These are phyloP conservation scores for Naganishia antarctica DNA, from an alignment of 768 basidiomycete genomes.

Conservation along the genomic window DNA sequence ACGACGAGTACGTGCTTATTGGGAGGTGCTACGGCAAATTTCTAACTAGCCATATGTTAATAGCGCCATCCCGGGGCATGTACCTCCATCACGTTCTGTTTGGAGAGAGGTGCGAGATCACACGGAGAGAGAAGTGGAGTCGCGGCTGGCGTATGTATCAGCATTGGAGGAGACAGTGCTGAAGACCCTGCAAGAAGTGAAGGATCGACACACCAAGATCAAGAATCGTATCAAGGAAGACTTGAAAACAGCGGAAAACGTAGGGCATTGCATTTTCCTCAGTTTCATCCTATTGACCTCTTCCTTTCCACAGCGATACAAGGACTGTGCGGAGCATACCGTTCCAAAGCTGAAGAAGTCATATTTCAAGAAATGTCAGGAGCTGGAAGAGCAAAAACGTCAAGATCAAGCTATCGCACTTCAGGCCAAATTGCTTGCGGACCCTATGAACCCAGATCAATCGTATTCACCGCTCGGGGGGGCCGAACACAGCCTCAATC, in stretches of 20 bases:
- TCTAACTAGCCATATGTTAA: not conserved
- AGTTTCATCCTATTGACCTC: not conserved
- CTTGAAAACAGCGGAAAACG: slow-evolving; percentile 65
- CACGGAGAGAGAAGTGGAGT: slow-evolving; percentile 77
- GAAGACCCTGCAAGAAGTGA: slow-evolving; percentile 61
- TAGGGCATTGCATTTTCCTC: slow-evolving; percentile 15
- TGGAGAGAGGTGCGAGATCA: slow-evolving; percentile 84
- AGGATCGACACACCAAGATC: slow-evolving; percentile 87
- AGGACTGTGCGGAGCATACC: slow-evolving; percentile 72
- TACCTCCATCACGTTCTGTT: slow-evolving; percentile 57
- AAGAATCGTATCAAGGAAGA: slow-evolving; percentile 87
- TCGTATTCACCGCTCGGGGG: slow-evolving; percentile 19
- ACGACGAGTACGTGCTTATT: slow-evolving; percentile 54
- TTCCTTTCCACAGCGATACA: slow-evolving; percentile 56
- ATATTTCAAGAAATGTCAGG: slow-evolving; percentile 78
- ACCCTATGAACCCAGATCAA: slow-evolving; percentile 23
- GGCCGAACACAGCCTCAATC: not conserved
- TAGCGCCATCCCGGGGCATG: slow-evolving; percentile 58
- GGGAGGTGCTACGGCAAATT: not conserved
- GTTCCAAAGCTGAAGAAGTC: slow-evolving; percentile 73
- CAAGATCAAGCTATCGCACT: slow-evolving; percentile 47
- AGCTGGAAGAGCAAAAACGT: slow-evolving; percentile 59
- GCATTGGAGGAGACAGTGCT: slow-evolving; percentile 71
- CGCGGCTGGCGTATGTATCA: slow-evolving; percentile 69
- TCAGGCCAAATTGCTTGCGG: slow-evolving; percentile 44